Evolutionary conservation across 768 basidiomycete species (phyloP), one percentile per base, ranked within the genome.

Genomic region (Lanmaoa pseudosensibilis): DNA sequence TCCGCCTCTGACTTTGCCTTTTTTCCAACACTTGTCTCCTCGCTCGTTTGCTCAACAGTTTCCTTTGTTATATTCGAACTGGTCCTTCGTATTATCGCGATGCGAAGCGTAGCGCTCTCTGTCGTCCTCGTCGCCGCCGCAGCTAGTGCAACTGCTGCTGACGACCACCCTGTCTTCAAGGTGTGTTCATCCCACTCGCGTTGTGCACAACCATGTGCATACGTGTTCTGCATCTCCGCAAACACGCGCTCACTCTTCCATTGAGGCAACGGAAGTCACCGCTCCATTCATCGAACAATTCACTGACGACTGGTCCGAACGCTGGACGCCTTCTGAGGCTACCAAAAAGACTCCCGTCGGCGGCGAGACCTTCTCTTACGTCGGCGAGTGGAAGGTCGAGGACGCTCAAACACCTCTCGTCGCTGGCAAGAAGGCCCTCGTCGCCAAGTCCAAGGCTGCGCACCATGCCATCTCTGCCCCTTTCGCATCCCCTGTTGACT

Each of bases 401-500:
- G 92, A 94, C 45, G 86, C 95, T 51, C 75, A 86, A 38, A 77
- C 79, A 58, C 82, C 87, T 41, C 83, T 90, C 70, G 78, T 98
- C 67, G 80, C 83, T 23, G 94, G 92, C 62, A 94, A 97, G 77
- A 83, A 84, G 69, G 96, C 91, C 68, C 86, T 98, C 64, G 94
- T 99, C 39, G 92, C 92, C 9, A 95, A 98, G 80, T 88, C 86
- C 76, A 94, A 95, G 80, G 97, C 97, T 53, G 94, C 94, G 19
- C 96, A 98, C 73, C 96, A 98, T 69, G 97, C 97, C 71, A 98
- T 99, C 73, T 98, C 96, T 57, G 93, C 95, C 2, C 89, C 94
- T 13, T 94, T 99, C 75, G 65, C 75, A 15, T 71, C 80, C 55
- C 81, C 92, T 51, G 78, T 98, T 67, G 86, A 89, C 79, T 92